Evolutionary conservation across 768 basidiomycete genomes (phyloP), one percentile per base, ranked within the genome.

Genomic region (Panellus pusillus): DNA sequence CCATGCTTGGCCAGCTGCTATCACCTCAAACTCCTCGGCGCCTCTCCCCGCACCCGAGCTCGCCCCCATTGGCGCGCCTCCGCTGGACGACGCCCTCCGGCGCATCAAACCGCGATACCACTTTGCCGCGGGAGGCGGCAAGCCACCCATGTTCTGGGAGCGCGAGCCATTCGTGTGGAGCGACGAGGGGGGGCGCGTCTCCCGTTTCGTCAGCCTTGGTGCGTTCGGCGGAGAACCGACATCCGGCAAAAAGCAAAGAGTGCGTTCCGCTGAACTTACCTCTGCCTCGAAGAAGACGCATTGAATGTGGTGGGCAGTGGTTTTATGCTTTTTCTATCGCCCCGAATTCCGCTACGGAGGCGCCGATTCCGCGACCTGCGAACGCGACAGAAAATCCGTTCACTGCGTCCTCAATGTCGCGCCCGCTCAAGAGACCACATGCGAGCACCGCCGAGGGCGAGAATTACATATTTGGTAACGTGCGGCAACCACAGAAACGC

Each of bases 301-400:
- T 7, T 47, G 6, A 53, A 19, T n/a, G 4, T 59, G 57, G 47
- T 35, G 2, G 17, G 28, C 61, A 98, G 95, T 98, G 93, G 89
- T 98, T 97, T 72, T 99, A 99, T 71, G 97, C 97, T 2, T 98
- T 98, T 70, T 86, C 83, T 20, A 89, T 99, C 47, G 70, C 81
- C 0, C 84, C 91, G 2, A 74, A 77, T 40, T 68, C 73, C 19
- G 62, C 74, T 5, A 61, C 68, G 20, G 69, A 66, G 11, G 68
- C 72, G 14, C 65, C 74, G 8, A 62, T 66, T 13, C 66, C 75
- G 17, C 76, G 64, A 5, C 89, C 90, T 14, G 63, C 77, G 1
- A 91, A 92, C 63, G 70, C 77, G 1, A 89, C 90, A 0, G 74
- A 73, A 57, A 93, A 92, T 66, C 90, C 90, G 1, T 91, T 89